Percentiles rank a stretch among this genome's conserved stretches.
These are phyloP conservation scores for Jatropha curcas DNA, from an alignment of 345 rosid genomes.

Conservation along the genomic window DNA sequence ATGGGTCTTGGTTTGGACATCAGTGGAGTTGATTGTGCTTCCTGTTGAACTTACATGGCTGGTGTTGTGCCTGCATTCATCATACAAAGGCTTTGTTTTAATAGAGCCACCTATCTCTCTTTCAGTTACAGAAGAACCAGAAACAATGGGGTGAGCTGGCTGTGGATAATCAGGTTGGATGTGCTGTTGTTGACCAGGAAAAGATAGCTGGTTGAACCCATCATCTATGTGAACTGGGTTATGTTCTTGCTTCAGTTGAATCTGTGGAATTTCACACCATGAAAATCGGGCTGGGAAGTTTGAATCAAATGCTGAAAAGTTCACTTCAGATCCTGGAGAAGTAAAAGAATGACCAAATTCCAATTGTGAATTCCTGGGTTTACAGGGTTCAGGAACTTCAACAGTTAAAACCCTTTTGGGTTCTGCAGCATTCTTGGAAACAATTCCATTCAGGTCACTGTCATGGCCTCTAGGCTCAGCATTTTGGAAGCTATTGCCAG, in stretches of 20 bases:
- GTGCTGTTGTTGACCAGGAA: slow-evolving; percentile 33
- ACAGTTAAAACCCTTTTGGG: slow-evolving; percentile 34
- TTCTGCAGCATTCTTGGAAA: slow-evolving; percentile 43
- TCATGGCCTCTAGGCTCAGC: slow-evolving; percentile 41
- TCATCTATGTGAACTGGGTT: slow-evolving; percentile 40
- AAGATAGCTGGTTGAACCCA: slow-evolving; percentile 45
- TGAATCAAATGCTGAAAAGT: slow-evolving; percentile 43
- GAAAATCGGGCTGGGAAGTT: slow-evolving; percentile 35
- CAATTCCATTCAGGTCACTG: slow-evolving; percentile 40
- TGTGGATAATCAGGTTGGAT: slow-evolving; percentile 24
- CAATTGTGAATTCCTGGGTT: slow-evolving; percentile 39
- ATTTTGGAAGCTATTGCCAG: slow-evolving; percentile 43
- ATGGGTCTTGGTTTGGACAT: slow-evolving; percentile 32
- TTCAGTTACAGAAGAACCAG: slow-evolving; percentile 33
- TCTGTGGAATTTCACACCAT: slow-evolving; percentile 59
- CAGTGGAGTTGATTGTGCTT: slow-evolving; percentile 27
- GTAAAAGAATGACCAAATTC: slow-evolving; percentile 44
- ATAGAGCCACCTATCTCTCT: slow-evolving; percentile 17
- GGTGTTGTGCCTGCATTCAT: slow-evolving; percentile 31
- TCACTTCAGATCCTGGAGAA: slow-evolving; percentile 32
- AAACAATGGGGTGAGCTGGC: slow-evolving; percentile 25
- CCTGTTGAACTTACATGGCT: slow-evolving; percentile 25
- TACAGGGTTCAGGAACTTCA: slow-evolving; percentile 40
- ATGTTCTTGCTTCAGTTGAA: slow-evolving; percentile 44
- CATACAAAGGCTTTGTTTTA: slow-evolving; percentile 41